These are phyloP conservation scores for Pascua guehoae DNA, from an alignment of 1,284 basidiomycete species.

Conservation along the genomic window DNA sequence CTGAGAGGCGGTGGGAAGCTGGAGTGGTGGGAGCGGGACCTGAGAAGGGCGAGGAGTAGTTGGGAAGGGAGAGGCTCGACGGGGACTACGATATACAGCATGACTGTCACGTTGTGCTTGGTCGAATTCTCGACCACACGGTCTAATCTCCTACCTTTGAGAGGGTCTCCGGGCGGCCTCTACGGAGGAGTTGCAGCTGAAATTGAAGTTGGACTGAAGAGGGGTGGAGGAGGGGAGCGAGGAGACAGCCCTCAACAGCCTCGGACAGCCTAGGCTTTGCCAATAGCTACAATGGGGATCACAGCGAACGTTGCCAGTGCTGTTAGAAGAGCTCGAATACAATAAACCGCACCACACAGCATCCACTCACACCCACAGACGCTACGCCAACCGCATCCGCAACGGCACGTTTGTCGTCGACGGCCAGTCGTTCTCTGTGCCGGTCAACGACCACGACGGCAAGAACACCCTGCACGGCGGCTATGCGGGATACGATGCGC, in stretches of 20 bases:
- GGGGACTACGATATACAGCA: no score
- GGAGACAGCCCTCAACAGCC: neutral
- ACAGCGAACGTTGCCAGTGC: neutral
- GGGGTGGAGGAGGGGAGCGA: neutral
- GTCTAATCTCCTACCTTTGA: no score
- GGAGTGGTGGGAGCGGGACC: no score
- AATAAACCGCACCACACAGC: slow-evolving; percentile 11
- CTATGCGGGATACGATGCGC: slow-evolving; percentile 21
- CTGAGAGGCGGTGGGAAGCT: no score
- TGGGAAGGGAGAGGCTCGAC: no score
- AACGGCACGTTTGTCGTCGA: slow-evolving; percentile 30
- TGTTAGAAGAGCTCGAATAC: slow-evolving; percentile 15
- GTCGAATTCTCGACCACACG: no score
- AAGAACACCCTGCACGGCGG: slow-evolving; percentile 28
- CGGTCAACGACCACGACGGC: slow-evolving; percentile 32
- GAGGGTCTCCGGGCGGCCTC: no score
- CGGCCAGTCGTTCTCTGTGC: slow-evolving; percentile 20
- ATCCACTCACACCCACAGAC: slow-evolving; percentile 9
- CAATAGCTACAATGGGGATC: neutral
- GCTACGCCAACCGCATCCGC: slow-evolving; percentile 38
- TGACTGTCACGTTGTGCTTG: no score
- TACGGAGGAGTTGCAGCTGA: no score
- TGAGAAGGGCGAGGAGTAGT: no score
- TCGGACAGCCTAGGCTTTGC: neutral
- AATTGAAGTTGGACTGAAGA: no score